Base-by-base conservation (phyloP, 2,329 filamentous ascomycete genomes). In the Harringtonia aguacate region DNA sequence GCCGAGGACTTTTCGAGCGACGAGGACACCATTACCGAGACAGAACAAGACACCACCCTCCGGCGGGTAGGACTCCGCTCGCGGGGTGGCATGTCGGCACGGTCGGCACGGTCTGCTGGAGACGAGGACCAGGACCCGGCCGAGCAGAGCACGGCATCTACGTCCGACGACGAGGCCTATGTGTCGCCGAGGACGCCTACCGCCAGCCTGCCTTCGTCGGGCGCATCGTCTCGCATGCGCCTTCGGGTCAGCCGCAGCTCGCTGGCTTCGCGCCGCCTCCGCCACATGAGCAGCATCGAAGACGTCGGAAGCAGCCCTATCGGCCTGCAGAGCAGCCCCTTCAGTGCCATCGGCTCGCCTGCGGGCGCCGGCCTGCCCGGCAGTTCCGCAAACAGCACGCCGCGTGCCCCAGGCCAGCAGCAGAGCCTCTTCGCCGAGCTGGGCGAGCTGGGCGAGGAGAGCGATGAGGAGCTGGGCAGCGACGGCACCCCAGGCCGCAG, bases 351-450 rank as follows among this genome's bases (percentile, higher is more conserved):
- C 9, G 46, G 28, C 13, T 50, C 48, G 3, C 47, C 50, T 13
- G 48, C 50, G 3, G 37, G 39, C 76, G 17, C 36, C n/a, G 39
- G 35, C 14, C 30, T 38, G 4, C 28, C 33, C 4, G 70, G 71
- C 39, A 78, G 75, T 56, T 69, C 73, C 49, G 65, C 61, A 17
- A 70, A 66, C 48, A 72, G 68, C 52, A 72, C 49, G 61, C 60
- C 38, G 56, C 64, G 44, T 66, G 65, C 37, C 76, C 73, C 4
- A 68, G 75, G 10, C 65, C 63, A 56, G 17, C 74, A 77, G 15
- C 86, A 95, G 66, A 97, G 84, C 56, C 69, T 98, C 41, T 94
- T 92, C 59, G 88, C 88, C 34, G 92, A 98, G 62, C 73, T 98
- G 35, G 86, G 84, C 43, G 86, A 87, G 52, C 68, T 95, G 36